Evolutionary conservation across 768 basidiomycete species (phyloP), one percentile per base, ranked within the genome.

Genomic region (Rhodotorula kratochvilovae): DNA sequence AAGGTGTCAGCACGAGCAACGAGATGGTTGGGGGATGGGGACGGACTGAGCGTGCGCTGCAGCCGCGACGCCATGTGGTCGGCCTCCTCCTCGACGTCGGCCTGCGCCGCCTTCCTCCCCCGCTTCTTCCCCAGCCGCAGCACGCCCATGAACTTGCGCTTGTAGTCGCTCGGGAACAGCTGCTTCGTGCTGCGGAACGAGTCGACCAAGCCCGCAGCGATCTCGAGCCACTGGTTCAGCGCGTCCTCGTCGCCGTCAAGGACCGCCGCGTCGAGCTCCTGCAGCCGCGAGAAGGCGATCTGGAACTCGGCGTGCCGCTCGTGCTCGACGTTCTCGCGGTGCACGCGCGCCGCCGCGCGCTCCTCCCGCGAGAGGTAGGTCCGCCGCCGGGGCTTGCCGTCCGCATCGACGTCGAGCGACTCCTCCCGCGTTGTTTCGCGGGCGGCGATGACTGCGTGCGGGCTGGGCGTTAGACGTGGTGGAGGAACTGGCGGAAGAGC

Each of bases 171-270:
- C 76, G 89, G 84, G 78, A 95, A 99, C 72, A 97, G 79, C 71
- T 87, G 86, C 71, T 88, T 85, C 1, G 93, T 93, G 81, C 92
- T 89, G 63, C 95, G 83, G 81, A 93, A 97, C 79, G 86, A 88
- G 70, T 96, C 93, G 7, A 96, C 85, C 57, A 99, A 82, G 75
- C 86, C 89, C 78, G 91, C 90, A 1, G 92, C 91, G 76, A 91
- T 88, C 39, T 88, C 78, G 73, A 95, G 81, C 90, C 93, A 97
- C 75, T 88, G 86, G 61, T 85, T 83, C 67, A 86, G 83, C 8
- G 86, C 85, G 23, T 85, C 85, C 2, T 81, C 80, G 31, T 85
- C 82, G 5, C 23, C 45, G 23, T 83, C 84, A 7, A 77, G 79
- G 21, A 82, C 79, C 16, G 79, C 83, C 12, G 79, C 80, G 19